Evolutionary conservation across 805 yeast species (phyloP), one percentile per base, ranked within the genome.

Genomic region (Zygoascus bituminiphila): DNA sequence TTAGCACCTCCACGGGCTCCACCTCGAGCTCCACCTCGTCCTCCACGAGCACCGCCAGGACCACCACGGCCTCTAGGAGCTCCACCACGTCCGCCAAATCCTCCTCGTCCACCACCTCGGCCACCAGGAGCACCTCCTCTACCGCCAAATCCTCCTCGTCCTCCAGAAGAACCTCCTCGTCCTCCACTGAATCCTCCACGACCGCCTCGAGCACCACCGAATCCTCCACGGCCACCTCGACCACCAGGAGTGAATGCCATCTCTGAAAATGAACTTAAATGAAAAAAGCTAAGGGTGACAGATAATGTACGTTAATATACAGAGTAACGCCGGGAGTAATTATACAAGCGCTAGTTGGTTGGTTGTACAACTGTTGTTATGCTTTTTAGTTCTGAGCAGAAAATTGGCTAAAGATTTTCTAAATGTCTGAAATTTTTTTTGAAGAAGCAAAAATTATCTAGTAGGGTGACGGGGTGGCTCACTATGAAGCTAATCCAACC

Each of bases 201-300:
- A 19, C 64, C 62, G 15, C 68, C 62, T 22, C 65, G 33, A 29
- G 15, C 33, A 7, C 33, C 33, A 29, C 15, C 53, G 50, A 64
- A 64, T 54, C 78, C 60, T 26, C 45, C 51, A 19, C 53, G 42
- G 48, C 75, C 75, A 55, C 76, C 70, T 47, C 75, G 65, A 47
- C 76, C 78, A 57, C 65, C 69, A 46, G 85, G 79, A 70, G 82
- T 79, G 66, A 82, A 82, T 66, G 91, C 87, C 95, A 87, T 86
- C 15, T 29, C 33, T 29, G 33, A 29, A 29, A 29, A 12, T 29
- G n/a, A 12, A 12, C 33, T 12, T 12, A 29, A 29, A 29, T 29
- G 33, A 4, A 29, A 15, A 29, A 29, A 6, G n/a, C n/a, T 29
- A 29, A 29, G n/a, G n/a, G n/a, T n/a, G n/a, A n/a, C n/a, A n/a